Percentiles rank a stretch among this genome's conserved stretches.
phyloP scores from a whole-genome alignment of 345 rosid genomes.

The Clausena lansium region DNA sequence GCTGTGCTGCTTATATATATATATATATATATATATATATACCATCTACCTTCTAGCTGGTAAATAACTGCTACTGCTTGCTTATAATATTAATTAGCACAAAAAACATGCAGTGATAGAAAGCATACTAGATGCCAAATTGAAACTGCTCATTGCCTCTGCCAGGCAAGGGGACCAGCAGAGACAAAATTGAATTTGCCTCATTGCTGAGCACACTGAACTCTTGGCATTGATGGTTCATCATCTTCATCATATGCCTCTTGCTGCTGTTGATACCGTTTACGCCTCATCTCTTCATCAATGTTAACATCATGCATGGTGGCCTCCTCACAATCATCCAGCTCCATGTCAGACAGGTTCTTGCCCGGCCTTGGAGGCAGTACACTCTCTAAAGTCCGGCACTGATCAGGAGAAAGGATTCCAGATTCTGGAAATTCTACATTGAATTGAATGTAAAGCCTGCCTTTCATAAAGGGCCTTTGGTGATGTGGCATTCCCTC shows the following conservation, averaged over 20 bases:
- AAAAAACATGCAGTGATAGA: not conserved
- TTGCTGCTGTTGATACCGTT: constrained; percentile 48
- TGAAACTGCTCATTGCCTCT: not conserved
- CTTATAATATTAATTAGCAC: not conserved
- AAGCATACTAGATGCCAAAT: not conserved
- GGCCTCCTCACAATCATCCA: constrained; percentile 73
- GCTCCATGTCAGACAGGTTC: constrained; percentile 52
- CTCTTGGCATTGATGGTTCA: constrained; percentile 41
- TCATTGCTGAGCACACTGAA: constrained; percentile 77
- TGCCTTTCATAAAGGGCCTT: constrained; percentile 71
- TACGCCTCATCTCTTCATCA: constrained; percentile 58
- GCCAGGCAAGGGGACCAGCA: not conserved
- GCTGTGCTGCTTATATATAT: too few relatives aligned
- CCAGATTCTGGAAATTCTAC: constrained; percentile 64
- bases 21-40: not conserved
- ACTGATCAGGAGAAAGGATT: constrained; percentile 40
- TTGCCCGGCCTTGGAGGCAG: constrained; percentile 42
- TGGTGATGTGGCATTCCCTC: constrained; percentile 62
- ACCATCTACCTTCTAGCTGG: not conserved
- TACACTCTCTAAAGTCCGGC: constrained; percentile 46
- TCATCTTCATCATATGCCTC: constrained; percentile 71
- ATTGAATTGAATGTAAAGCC: constrained; percentile 53
- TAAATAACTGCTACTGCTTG: not conserved
- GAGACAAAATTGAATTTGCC: not conserved
- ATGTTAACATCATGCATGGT: constrained; percentile 64